Percentiles rank a stretch among this genome's conserved stretches.
These are phyloP conservation scores for Moniliophthora roreri DNA, from an alignment of 1,284 basidiomycete genomes.

Conservation along the genomic window DNA sequence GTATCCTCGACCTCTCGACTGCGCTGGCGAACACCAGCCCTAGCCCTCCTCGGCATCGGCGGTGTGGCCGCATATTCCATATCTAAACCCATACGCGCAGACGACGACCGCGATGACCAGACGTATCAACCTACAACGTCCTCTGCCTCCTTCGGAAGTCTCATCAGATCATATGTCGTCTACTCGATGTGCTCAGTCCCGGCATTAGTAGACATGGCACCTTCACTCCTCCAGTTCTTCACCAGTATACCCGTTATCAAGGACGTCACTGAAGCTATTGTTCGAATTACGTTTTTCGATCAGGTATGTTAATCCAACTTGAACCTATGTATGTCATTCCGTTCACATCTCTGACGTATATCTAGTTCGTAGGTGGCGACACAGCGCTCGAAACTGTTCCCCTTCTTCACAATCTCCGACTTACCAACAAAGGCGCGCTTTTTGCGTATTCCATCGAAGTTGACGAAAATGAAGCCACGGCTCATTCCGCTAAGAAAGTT, in stretches of 20 bases:
- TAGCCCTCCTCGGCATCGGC: background rate
- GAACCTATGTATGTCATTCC: background rate
- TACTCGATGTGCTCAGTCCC: constrained; percentile 82
- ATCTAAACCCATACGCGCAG: background rate
- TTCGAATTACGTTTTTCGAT: constrained; percentile 84
- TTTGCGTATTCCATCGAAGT: constrained; percentile 89
- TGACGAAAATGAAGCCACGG: constrained; percentile 55
- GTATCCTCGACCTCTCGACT: too few relatives aligned
- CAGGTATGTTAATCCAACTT: constrained; percentile 48
- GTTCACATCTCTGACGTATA: background rate
- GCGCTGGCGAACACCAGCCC: too few relatives aligned
- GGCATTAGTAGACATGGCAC: constrained; percentile 75
- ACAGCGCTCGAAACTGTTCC: constrained; percentile 71
- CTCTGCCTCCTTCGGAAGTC: constrained; percentile 24
- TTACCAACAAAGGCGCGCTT: constrained; percentile 73
- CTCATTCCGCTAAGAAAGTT: constrained; percentile 17
- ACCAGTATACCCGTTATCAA: constrained; percentile 68
- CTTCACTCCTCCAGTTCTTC: constrained; percentile 63
- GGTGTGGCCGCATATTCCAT: background rate
- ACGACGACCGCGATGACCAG: background rate
- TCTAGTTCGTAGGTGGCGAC: constrained; percentile 87
- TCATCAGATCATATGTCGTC: constrained; percentile 74
- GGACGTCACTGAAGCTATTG: constrained; percentile 66
- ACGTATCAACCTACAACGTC: constrained; percentile 3
- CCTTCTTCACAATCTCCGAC: constrained; percentile 61